A percentile compares a stretch with the other conserved stretches of the same genome.
phyloP scores from a whole-genome alignment of 495 filamentous ascomycete species.

The Penicillium longicatenatum region DNA sequence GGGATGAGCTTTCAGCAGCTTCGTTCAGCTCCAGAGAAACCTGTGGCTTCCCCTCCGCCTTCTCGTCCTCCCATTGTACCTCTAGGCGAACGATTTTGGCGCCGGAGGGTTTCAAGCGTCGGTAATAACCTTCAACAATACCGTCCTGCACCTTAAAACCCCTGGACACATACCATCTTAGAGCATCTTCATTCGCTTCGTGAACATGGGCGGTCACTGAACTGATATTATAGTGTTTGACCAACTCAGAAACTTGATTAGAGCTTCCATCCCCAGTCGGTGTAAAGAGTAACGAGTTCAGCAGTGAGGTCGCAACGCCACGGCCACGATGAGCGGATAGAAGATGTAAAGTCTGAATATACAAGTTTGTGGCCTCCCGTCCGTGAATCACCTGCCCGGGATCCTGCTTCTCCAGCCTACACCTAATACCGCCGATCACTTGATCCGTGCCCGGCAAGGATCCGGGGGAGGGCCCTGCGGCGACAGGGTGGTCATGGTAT shows the following conservation, averaged over 20 bases:
- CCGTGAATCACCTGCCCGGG: conserved; percentile 29
- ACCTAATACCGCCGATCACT: conserved; percentile 82
- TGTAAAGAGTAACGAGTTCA: conserved; percentile 59
- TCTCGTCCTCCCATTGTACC: conserved; percentile 30
- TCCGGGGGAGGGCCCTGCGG: conserved; percentile 36
- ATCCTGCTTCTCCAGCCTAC: conserved; percentile 63
- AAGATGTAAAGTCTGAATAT: conserved; percentile 84
- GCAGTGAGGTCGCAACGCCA: conserved; percentile 75
- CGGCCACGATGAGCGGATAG: conserved; percentile 79
- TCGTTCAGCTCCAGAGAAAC: neutral
- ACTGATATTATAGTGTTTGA: conserved; percentile 48
- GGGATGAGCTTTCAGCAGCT: neutral
- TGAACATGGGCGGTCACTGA: conserved; percentile 89
- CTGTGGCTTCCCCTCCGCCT: neutral
- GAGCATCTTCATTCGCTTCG: conserved; percentile 82
- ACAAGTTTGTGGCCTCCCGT: conserved; percentile 55
- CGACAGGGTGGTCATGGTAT: conserved; percentile 55
- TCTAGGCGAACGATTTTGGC: conserved; percentile 71
- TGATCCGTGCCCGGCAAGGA: conserved; percentile 46
- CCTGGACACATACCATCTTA: conserved; percentile 83
- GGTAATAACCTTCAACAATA: conserved; percentile 77
- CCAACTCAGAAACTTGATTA: conserved; percentile 47
- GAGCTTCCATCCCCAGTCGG: conserved; percentile 22
- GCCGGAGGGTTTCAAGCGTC: conserved; percentile 74
- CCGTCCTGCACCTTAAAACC: conserved; percentile 67